Evolutionary conservation across 75 land plant species (phyloP), one percentile per base, ranked within the genome.

Genomic region (Ceratopteris richardii): DNA sequence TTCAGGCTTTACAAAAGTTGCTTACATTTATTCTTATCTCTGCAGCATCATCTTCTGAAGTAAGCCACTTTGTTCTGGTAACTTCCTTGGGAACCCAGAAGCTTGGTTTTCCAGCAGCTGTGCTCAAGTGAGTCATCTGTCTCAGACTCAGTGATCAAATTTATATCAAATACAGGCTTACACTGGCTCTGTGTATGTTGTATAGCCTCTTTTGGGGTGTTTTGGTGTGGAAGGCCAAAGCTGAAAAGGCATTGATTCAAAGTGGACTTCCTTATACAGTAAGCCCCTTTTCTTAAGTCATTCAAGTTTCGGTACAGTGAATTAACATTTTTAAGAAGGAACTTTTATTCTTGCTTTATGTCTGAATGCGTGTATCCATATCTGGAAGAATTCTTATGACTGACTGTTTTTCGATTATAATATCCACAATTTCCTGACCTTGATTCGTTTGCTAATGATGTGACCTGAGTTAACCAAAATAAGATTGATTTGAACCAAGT

Each of bases 241-340:
- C 97, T 48, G 97, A 92, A 61, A 81, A 88, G 70, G 86, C 89
- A 42, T 66, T 92, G 19, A 54, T 80, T 57, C 64, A 84, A 20
- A 92, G 97, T 74, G 90, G 97, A n/a, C 67, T 92, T 58, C 83
- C 94, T 44, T 92, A 85, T 68, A 92, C 89, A 60, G 97, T 92
- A 65, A 80, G 90, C 62, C 37, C 9, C 37, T 33, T 9, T 33
- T n/a, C n/a, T n/a, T n/a, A n/a, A n/a, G n/a, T n/a, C n/a, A n/a
- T n/a, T n/a, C n/a, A n/a, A n/a, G n/a, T n/a, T n/a, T n/a, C n/a
- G n/a, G n/a, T n/a, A n/a, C n/a, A n/a, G n/a, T n/a, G n/a, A n/a
- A n/a, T n/a, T n/a, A n/a, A n/a, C n/a, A n/a, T n/a, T n/a, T n/a
- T n/a, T n/a, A n/a, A n/a, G n/a, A n/a, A n/a, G n/a, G n/a, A n/a